Percentiles rank a stretch among this genome's conserved stretches.
phyloP scores from a whole-genome alignment of 148 eudicot genomes.

The Salicornia ramosissima region DNA sequence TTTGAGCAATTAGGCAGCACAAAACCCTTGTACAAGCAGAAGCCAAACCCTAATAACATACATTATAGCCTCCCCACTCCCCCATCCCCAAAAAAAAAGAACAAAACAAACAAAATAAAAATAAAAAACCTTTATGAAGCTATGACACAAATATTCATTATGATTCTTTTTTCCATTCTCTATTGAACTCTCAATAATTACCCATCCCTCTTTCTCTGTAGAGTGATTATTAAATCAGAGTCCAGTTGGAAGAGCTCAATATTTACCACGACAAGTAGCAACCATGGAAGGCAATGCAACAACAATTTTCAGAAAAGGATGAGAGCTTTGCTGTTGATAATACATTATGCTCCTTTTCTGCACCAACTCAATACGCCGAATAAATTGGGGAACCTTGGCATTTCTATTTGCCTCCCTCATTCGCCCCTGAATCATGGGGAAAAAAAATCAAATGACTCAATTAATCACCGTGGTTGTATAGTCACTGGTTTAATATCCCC shows the following conservation, averaged over 20 bases:
- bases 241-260: conserved; percentile 1
- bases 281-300: conserved; percentile 97
- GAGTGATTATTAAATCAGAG: background rate
- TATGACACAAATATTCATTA: no score
- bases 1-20: conserved; percentile 2
- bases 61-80: background rate
- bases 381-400: conserved; percentile 56
- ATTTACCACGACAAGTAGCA: conserved; percentile 85
- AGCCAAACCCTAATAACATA: conserved; percentile 3
- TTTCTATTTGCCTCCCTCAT: conserved; percentile 81
- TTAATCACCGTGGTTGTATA: background rate
- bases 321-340: conserved; percentile 79
- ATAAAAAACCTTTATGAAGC: background rate
- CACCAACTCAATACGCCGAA: conserved; percentile 73
- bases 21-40: background rate
- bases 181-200: background rate
- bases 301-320: conserved; percentile 78
- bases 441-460: background rate
- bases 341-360: conserved; percentile 93
- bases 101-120: no score
- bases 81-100: background rate
- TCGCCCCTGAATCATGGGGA: conserved; percentile 58
- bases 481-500: background rate
- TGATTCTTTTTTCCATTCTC: background rate
- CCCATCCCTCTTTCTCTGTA: background rate